Evolutionary conservation across 129 eudicot species (phyloP), one percentile per base, ranked within the genome.

Genomic region (Chrysanthemum makinoi): DNA sequence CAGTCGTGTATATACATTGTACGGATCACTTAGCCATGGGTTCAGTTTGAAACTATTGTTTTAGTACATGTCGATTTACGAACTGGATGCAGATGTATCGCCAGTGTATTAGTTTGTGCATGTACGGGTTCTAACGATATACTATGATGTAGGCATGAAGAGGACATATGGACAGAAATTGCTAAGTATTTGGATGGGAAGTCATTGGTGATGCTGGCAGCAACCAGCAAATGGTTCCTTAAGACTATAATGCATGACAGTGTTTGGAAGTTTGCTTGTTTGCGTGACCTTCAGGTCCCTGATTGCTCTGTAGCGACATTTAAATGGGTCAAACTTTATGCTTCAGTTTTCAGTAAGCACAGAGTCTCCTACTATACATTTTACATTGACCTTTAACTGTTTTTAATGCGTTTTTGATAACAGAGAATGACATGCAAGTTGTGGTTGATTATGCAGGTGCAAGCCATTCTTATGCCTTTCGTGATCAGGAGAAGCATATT

Each of bases 211-310:
- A 94, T 80, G 97, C 89, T 94, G 65, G 88, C 97, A 69, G 72
- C 78, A 62, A 84, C 94, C 50, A 73, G 85, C 84, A 83, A 81
- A 69, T 94, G 99, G 99, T 94, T 94, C 74, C 57, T 73, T 53
- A 69, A 84, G 16, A 19, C 79, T 62, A 52, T 88, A 62, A 79
- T 80, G 88, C 89, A 90, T 30, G 91, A 94, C 13, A 82, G 85
- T 51, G 61, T 94, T 61, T 94, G 99, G 99, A 94, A 94, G 68
- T 84, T 64, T 79, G 91, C 91, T 35, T 94, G 93, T 69, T 50
- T 90, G 77, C 92, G 99, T 26, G 99, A 94, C 79, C 96, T 94
- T 66, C 86, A 81, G 81, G 96, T 94, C 51, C 93, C 96, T 49
- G 94, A 94, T 82, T 96, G 94, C 86, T 79, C 75, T 61, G 79